phyloP scores from a whole-genome alignment of 139 green algal genomes.

The Chlamydomonas schloesseri region DNA sequence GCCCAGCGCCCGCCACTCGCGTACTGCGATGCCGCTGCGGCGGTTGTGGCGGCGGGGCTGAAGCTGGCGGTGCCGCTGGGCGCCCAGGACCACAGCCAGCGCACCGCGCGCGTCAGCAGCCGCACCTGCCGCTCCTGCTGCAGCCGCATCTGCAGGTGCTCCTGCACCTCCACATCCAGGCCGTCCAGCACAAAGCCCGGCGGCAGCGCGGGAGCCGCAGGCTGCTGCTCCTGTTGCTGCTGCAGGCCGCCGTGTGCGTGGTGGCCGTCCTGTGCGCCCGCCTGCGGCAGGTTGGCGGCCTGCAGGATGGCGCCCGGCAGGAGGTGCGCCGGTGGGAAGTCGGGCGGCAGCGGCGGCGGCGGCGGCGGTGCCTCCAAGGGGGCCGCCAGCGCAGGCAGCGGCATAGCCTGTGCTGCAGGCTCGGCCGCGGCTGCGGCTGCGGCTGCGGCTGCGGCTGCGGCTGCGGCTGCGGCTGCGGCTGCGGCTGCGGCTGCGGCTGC shows the following conservation, averaged over 20 bases:
- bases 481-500: no score
- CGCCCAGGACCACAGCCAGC: constrained; percentile 10
- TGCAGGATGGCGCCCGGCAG: no score
- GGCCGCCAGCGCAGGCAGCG: no score
- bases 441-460: no score
- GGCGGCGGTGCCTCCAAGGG: neutral
- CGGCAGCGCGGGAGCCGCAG: neutral
- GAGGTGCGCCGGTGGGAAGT: no score
- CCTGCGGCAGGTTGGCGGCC: no score
- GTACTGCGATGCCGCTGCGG: neutral
- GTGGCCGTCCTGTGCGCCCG: no score
- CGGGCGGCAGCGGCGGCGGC: no score
- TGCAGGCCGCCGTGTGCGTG: no score
- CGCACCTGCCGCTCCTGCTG: constrained; percentile 5
- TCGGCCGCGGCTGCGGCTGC: neutral
- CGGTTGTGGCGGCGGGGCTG: neutral
- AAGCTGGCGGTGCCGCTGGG: no score
- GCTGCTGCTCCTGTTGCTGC: no score
- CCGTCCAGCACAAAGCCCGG: neutral
- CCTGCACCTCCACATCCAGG: neutral
- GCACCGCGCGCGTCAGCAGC: constrained; percentile 18
- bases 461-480: no score
- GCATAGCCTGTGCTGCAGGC: neutral
- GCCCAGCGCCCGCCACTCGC: neutral
- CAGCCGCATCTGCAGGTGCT: neutral